A percentile compares a stretch with the other conserved stretches of the same genome.
Conservation (phyloP, 1,284 basidiomycete species). For the Ganoderma boninense region DNA sequence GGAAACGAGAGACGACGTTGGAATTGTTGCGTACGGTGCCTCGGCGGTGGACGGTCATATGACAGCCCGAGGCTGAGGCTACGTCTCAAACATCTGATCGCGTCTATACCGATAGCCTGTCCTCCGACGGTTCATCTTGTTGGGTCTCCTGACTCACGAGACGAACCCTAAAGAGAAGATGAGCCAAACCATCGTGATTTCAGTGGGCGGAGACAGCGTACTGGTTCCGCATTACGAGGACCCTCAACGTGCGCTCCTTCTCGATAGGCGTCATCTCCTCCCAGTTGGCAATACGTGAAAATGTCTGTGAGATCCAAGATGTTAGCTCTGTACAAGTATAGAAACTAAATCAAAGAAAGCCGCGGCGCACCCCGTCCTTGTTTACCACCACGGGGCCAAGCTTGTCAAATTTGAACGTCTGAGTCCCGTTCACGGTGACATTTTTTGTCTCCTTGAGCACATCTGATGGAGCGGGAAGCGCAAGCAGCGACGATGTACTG, state of each 20-base stretch:
- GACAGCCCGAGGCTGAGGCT: no score
- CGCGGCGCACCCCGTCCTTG: slow-evolving; percentile 60
- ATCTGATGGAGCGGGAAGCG: slow-evolving; percentile 28
- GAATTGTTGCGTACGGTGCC: no score
- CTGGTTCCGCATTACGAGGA: slow-evolving; percentile 60
- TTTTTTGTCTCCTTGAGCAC: slow-evolving; percentile 14
- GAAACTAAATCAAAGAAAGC: no score
- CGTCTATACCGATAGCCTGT: slow-evolving; percentile 16
- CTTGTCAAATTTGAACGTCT: slow-evolving; percentile 52
- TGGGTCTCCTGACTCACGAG: slow-evolving; percentile 32
- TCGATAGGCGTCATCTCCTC: slow-evolving; percentile 57
- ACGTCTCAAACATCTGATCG: background rate
- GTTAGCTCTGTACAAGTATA: background rate
- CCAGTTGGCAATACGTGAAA: slow-evolving; percentile 66
- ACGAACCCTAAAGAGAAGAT: slow-evolving; percentile 24
- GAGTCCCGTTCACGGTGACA: slow-evolving; percentile 29
- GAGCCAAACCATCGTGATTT: background rate
- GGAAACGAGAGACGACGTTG: no score
- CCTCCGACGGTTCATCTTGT: background rate
- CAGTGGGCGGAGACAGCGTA: slow-evolving; percentile 35
- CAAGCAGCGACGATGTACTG: slow-evolving; percentile 5
- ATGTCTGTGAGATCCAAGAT: slow-evolving; percentile 47
- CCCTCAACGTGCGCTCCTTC: slow-evolving; percentile 54
- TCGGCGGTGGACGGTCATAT: no score
- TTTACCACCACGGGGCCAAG: slow-evolving; percentile 67